Percentiles rank a stretch among this genome's conserved stretches.
phyloP scores from a whole-genome alignment of 768 basidiomycete genomes.

The Hygrophoropsis aurantiaca region DNA sequence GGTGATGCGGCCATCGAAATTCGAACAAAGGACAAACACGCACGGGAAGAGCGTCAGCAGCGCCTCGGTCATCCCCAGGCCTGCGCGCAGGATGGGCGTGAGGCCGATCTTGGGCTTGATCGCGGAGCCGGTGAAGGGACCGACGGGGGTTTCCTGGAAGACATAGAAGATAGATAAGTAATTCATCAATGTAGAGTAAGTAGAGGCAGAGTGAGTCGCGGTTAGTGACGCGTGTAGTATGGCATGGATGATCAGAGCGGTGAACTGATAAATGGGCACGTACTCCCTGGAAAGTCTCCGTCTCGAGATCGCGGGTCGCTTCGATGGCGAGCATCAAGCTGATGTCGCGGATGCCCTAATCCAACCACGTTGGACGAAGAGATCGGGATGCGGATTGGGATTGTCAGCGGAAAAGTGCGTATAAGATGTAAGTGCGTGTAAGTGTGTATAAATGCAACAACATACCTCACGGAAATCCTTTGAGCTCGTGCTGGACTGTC shows the following conservation, averaged over 20 bases:
- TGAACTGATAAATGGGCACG: constrained; percentile 20
- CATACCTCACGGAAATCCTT: constrained; percentile 81
- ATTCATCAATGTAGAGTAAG: too few relatives aligned
- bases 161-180: too few relatives aligned
- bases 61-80: constrained; percentile 90
- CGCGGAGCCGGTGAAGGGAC: constrained; percentile 69
- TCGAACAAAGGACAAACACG: constrained; percentile 24
- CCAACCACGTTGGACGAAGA: constrained; percentile 1
- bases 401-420: constrained; percentile 4
- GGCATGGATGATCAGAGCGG: too few relatives aligned
- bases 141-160: constrained; percentile 73
- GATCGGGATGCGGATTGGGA: too few relatives aligned
- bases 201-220: too few relatives aligned
- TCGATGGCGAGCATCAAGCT: constrained; percentile 82
- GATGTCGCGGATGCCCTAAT: constrained; percentile 71
- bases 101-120: constrained; percentile 82
- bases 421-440: not conserved
- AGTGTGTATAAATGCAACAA: not conserved
- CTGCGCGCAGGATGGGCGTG: constrained; percentile 90
- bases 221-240: too few relatives aligned
- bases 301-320: constrained; percentile 67
- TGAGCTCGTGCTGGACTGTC: constrained; percentile 56
- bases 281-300: constrained; percentile 65
- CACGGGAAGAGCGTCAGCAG: constrained; percentile 84
- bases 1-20: constrained; percentile 2